Evolutionary conservation across 306 rosid species (phyloP).

Genomic region (Dryas drummondii): DNA sequence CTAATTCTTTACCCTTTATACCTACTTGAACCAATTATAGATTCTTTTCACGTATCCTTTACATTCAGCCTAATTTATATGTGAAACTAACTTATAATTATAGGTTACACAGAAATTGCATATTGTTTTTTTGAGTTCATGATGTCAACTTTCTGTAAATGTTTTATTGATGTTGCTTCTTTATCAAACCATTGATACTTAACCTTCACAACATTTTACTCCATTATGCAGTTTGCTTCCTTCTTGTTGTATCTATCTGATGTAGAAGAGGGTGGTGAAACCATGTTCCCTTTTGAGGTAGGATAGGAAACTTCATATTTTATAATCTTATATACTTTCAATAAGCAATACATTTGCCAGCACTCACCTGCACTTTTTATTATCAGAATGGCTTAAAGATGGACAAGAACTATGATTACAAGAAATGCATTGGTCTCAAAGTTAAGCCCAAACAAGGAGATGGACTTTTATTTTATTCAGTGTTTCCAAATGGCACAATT

Average conservation of each 20-base stretch:
- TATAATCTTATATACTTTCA: not conserved
- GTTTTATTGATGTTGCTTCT: not conserved
- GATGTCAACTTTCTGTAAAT: not conserved
- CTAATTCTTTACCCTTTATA: not conserved
- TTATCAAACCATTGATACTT: not conserved
- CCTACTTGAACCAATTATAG: not conserved
- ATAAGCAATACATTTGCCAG: constrained; percentile 11
- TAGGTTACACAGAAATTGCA: not conserved
- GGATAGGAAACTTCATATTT: not conserved
- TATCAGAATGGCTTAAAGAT: constrained; percentile 45
- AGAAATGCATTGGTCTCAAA: constrained; percentile 59
- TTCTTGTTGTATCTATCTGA: constrained; percentile 60
- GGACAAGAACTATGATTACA: constrained; percentile 40
- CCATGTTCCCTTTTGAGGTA: constrained; percentile 79
- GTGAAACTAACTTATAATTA: not conserved
- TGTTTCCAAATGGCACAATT: constrained; percentile 56
- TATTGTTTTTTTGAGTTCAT: not conserved
- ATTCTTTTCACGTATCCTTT: not conserved
- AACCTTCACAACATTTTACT: not conserved
- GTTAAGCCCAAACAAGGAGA: constrained; percentile 64
- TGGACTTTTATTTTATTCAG: constrained; percentile 62
- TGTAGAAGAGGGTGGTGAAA: constrained; percentile 70
- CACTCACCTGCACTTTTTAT: constrained; percentile 8
- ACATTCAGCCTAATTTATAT: not conserved
- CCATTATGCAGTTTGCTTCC: constrained; percentile 53